Conservation (phyloP, 2,329 filamentous ascomycete genomes). For the Fusarium sp. region DNA sequence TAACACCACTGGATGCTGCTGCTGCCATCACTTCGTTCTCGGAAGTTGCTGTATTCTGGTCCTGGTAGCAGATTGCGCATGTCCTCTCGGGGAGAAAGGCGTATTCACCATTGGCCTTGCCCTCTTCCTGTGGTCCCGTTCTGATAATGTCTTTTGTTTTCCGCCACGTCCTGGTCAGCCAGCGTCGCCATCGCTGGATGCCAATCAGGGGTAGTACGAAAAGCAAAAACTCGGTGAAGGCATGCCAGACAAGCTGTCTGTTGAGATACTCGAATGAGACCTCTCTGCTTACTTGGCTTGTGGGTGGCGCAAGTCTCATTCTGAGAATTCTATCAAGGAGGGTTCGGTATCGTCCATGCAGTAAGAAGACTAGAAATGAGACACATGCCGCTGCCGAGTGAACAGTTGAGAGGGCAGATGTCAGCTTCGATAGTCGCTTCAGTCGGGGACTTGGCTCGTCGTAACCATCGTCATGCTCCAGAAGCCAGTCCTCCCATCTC, state of each 20-base stretch:
- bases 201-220: constrained; percentile 97
- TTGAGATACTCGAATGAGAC: constrained; percentile 98
- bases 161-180: constrained; percentile 87
- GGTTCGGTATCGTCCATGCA: constrained; percentile 91
- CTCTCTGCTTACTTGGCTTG: constrained; percentile 85
- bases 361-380: constrained; percentile 90
- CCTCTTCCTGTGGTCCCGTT: constrained; percentile 56
- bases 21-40: constrained; percentile 81
- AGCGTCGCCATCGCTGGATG: constrained; percentile 90
- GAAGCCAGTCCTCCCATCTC: constrained; percentile 88
- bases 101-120: constrained; percentile 74
- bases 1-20: constrained; percentile 76
- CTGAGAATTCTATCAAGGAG: constrained; percentile 85
- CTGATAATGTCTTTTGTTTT: constrained; percentile 75
- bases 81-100: constrained; percentile 90
- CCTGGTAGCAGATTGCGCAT: constrained; percentile 96
- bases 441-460: constrained; percentile 65
- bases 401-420: constrained; percentile 72
- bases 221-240: constrained; percentile 98
- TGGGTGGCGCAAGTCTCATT: constrained; percentile 85
- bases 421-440: constrained; percentile 72
- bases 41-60: constrained; percentile 78
- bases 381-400: constrained; percentile 84
- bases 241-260: constrained; percentile 97
- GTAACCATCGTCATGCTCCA: constrained; percentile 80